phyloP scores from a whole-genome alignment of 257 asterid species.

The Solanum virginianum region DNA sequence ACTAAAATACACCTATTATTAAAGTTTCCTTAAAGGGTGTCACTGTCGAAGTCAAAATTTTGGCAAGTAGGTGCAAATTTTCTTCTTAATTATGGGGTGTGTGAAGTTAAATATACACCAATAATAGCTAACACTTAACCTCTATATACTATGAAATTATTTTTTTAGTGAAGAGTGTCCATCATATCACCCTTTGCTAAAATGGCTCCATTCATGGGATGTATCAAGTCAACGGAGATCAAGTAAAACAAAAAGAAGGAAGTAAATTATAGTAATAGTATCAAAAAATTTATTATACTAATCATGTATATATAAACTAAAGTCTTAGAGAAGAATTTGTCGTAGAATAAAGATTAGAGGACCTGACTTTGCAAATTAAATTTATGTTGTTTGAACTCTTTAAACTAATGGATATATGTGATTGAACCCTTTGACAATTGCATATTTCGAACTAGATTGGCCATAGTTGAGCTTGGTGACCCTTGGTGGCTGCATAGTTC shows the following conservation, averaged over 20 bases:
- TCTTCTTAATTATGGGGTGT: background rate
- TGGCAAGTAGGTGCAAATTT: background rate
- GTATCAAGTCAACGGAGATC: background rate
- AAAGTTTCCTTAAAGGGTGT: background rate
- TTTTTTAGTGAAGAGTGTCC: background rate
- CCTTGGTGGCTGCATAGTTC: background rate
- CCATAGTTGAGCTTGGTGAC: background rate
- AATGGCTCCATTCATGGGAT: background rate
- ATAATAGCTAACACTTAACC: background rate
- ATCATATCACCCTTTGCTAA: background rate
- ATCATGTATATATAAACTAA: too few species aligned
- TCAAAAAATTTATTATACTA: too few species aligned
- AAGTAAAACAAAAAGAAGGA: background rate
- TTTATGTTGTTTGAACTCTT: too few species aligned
- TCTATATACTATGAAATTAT: background rate
- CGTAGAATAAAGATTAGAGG: too few species aligned
- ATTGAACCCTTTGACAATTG: too few species aligned
- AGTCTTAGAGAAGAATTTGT: too few species aligned
- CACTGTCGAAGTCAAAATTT: background rate
- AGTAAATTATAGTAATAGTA: background rate
- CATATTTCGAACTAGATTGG: background rate
- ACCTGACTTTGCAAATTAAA: too few species aligned
- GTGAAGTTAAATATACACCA: background rate
- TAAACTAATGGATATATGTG: too few species aligned
- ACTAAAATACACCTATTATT: background rate